Conservation (phyloP, 345 rosid genomes). For the Sisymbrium irio region DNA sequence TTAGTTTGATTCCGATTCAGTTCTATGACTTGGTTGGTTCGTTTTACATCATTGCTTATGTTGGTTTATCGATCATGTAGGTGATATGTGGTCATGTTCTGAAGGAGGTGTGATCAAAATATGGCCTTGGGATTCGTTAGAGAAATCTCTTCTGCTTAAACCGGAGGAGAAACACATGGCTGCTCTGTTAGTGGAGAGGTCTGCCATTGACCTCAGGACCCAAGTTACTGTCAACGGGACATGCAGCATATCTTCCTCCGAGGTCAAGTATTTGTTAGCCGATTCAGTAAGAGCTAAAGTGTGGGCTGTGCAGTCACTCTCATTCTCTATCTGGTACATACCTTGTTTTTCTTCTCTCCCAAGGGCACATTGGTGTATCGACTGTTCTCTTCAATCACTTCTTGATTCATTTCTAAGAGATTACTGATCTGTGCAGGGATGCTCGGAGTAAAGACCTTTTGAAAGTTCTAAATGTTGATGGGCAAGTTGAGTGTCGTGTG, state of each 20-base stretch:
- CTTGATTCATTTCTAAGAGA: not conserved
- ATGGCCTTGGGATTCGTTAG: conserved; percentile 89
- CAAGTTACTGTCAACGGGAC: conserved; percentile 80
- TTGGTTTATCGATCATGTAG: conserved; percentile 37
- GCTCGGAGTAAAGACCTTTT: conserved; percentile 77
- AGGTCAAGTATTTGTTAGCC: conserved; percentile 58
- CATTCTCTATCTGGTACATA: conserved; percentile 68
- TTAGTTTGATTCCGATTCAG: conserved; percentile 19
- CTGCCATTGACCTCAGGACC: conserved; percentile 72
- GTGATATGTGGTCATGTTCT: conserved; percentile 86
- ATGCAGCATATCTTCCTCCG: conserved; percentile 73
- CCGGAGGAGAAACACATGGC: conserved; percentile 86
- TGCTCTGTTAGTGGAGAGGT: conserved; percentile 76
- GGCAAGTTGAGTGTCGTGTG: conserved; percentile 68
- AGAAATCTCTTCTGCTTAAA: conserved; percentile 67
- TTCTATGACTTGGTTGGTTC: not conserved
- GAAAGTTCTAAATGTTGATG: conserved; percentile 70
- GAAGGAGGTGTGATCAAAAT: conserved; percentile 70
- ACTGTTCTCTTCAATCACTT: not conserved
- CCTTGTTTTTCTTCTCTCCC: not conserved
- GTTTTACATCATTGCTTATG: not conserved
- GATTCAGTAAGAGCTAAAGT: conserved; percentile 65
- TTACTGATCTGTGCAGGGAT: conserved; percentile 47
- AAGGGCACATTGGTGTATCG: not conserved
- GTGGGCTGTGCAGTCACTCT: conserved; percentile 71